Evolutionary conservation across 768 basidiomycete species (phyloP), one percentile per base, ranked within the genome.

Genomic region (Tricholoma flavovirens): DNA sequence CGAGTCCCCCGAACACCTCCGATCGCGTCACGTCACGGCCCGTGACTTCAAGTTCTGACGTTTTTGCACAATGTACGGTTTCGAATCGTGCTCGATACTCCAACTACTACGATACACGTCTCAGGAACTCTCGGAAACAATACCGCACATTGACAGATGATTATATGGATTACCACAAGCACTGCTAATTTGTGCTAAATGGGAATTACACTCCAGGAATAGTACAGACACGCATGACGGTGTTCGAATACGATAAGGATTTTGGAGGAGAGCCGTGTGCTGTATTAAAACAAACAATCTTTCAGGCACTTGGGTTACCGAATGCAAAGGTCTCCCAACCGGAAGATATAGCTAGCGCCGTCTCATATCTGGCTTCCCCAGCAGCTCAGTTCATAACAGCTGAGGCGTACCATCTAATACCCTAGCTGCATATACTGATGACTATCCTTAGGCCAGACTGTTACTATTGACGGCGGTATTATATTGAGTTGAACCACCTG

Each of bases 301-400:
- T 26, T 5, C 24, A 46, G 45, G 45, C 5, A 26, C 3, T 49
- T 51, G 22, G 36, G 9, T 8, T n/a, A 21, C 51, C 64, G 5
- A 30, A 66, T 11, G 62, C 62, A 46, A 58, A 67, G 5, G 40
- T 61, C 8, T 69, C 63, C 22, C 56, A 67, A n/a, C 68, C 72
- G 1, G 66, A 72, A 29, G 66, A 73, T 35, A 54, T 74, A 9
- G 72, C 75, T 22, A 61, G 62, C 8, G n/a, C 69, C 5, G 71
- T 74, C 0, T 73, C 71, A 1, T 74, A 66, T 53, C 61, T 75
- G 3, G 67, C 66, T 6, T 72, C 72, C 8, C 66, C 71, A 19
- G 69, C 67, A 17, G 68, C 73, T 3, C 63, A 66, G 22, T 71
- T 69, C 54, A 64, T 75, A 9, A 75, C 72, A 0, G 74, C 73